A percentile compares a stretch with the other conserved stretches of the same genome.
phyloP scores from a whole-genome alignment of 2,329 filamentous ascomycete genomes.

The Colletotrichum musae region DNA sequence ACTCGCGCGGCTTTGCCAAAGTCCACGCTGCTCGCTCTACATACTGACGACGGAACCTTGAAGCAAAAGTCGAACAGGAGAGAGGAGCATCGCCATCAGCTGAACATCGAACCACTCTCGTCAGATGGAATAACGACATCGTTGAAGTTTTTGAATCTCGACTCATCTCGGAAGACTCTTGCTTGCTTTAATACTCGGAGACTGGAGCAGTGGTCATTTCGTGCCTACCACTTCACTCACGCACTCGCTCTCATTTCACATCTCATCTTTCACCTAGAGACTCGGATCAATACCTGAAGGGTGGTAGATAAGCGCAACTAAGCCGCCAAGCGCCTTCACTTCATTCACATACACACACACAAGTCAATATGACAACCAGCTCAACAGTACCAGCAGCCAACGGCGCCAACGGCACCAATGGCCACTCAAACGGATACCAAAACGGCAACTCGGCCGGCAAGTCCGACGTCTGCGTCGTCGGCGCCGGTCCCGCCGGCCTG shows the following conservation, averaged over 20 bases:
- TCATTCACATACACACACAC: not conserved
- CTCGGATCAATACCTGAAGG: accelerated
- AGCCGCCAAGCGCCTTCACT: not conserved
- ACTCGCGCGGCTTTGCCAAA: no score
- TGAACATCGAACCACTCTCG: constrained; percentile 20
- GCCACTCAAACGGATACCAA: not conserved
- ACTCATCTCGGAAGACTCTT: no score
- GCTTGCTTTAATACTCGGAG: not conserved
- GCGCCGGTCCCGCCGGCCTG: constrained; percentile 32
- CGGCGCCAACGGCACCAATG: constrained; percentile 1
- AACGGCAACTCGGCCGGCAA: constrained; percentile 1
- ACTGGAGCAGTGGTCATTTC: not conserved
- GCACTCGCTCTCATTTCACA: not conserved
- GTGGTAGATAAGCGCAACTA: not conserved
- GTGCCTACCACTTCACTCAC: no score
- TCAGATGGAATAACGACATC: not conserved
- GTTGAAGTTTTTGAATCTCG: not conserved
- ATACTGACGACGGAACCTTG: no score
- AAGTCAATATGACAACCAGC: constrained; percentile 20
- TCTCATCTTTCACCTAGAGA: not conserved
- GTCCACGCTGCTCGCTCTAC: no score
- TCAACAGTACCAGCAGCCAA: not conserved
- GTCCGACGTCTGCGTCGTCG: constrained; percentile 32
- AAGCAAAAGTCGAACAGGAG: not conserved
- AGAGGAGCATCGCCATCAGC: constrained; percentile 3